Percentiles rank a stretch among this genome's conserved stretches.
These are phyloP conservation scores for Gautieria morchelliformis DNA, from an alignment of 768 basidiomycete genomes.

Conservation along the genomic window DNA sequence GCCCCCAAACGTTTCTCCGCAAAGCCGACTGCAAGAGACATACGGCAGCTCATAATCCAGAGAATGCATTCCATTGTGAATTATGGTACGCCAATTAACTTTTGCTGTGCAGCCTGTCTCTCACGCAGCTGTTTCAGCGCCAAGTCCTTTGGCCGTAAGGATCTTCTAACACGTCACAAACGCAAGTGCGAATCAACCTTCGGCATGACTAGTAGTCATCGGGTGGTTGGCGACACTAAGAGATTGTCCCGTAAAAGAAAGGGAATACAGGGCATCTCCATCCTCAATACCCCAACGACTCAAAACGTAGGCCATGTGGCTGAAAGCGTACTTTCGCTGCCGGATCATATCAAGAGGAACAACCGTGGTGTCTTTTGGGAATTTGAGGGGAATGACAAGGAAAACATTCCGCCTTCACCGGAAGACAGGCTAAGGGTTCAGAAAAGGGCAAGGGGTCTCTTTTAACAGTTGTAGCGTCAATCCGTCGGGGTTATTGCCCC, in stretches of 20 bases:
- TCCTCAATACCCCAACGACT: neutral
- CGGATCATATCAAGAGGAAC: neutral
- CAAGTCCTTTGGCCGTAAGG: neutral
- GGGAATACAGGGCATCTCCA: neutral
- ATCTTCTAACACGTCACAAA: neutral
- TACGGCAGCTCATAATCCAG: neutral
- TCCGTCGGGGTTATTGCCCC: too few species aligned
- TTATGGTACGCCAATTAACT: neutral
- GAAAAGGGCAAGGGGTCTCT: too few species aligned
- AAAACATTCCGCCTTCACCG: neutral
- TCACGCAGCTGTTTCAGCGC: neutral
- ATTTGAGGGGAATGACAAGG: neutral
- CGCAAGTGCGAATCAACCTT: neutral
- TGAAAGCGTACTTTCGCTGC: neutral
- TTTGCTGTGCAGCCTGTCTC: neutral
- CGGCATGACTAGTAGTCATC: neutral
- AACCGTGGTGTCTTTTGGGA: neutral
- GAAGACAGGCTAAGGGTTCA: too few species aligned
- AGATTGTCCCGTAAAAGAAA: neutral
- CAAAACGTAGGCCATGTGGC: too few species aligned
- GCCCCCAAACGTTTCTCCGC: neutral
- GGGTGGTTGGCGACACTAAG: neutral
- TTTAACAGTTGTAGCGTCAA: too few species aligned
- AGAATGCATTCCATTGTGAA: neutral
- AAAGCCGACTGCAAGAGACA: constrained; percentile 1